Conservation (phyloP, 2,329 filamentous ascomycete species). For the Paecilomyces formosus region DNA sequence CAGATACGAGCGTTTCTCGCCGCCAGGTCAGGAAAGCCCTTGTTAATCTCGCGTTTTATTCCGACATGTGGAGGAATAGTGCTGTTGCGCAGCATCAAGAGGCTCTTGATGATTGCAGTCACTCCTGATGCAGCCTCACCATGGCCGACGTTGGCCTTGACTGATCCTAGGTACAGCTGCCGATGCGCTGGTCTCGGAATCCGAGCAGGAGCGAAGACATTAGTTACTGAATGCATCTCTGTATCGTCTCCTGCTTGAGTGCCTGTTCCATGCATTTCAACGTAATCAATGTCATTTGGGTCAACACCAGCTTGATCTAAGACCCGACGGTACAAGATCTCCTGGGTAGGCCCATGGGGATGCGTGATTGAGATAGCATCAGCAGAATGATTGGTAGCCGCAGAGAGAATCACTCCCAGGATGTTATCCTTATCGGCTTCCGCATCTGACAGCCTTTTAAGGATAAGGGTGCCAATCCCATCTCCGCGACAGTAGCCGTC, state of each 20-base stretch:
- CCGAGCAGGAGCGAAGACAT: conserved; percentile 51
- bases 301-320: conserved; percentile 67
- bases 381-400: conserved; percentile 73
- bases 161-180: conserved; percentile 52
- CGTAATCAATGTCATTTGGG: conserved; percentile 69
- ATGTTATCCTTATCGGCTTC: conserved; percentile 61
- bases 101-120: conserved; percentile 21
- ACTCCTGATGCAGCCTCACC: conserved; percentile 55
- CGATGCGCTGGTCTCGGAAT: conserved; percentile 38
- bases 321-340: conserved; percentile 61
- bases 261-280: conserved; percentile 86
- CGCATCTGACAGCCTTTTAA: conserved; percentile 76
- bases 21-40: conserved; percentile 37
- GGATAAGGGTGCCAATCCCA: conserved; percentile 63
- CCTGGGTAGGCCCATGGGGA: conserved; percentile 70
- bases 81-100: conserved; percentile 32
- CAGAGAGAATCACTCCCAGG: conserved; percentile 67
- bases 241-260: conserved; percentile 77
- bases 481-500: conserved; percentile 80
- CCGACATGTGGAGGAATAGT: conserved; percentile 26
- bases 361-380: conserved; percentile 78
- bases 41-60: conserved; percentile 38
- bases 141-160: conserved; percentile 60
- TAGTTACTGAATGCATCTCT: conserved; percentile 71
- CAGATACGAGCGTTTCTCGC: conserved; percentile 38